Evolutionary conservation across 495 filamentous ascomycete genomes (phyloP), one percentile per base, ranked within the genome.

Genomic region (Aspergillus cristatus): DNA sequence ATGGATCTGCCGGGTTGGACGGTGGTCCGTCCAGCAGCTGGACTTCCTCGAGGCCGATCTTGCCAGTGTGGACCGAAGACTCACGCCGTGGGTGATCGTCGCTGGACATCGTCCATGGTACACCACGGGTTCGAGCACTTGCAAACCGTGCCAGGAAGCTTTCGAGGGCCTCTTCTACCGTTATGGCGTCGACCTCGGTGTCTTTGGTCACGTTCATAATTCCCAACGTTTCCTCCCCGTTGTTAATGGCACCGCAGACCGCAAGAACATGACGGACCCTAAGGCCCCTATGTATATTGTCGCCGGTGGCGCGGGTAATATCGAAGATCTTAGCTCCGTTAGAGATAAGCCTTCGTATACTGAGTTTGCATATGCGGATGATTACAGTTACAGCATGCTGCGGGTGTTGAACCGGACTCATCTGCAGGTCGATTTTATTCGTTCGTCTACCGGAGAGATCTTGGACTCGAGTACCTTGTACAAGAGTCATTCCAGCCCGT

Each of bases 61-160:
- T 15, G 56, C 54, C n/a, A 53, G 48, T 16, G 51, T 74, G 30
- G 62, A 75, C 45, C 65, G 71, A 34, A 47, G 28, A 20, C 63
- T 63, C 52, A 75, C 69, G 4, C 67, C 73, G 0, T 76, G 74
- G 74, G 47, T 76, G 3, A 48, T 79, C 26, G 67, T 73, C 26
- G 74, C 65, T 34, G 71, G 73, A 36, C 75, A 79, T 46, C 51
- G 75, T 3, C 75, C 75, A 1, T 76, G 74, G 74, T 79, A 79
- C 28, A 54, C 60, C 7, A 50, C 42, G 37, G 54, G 45, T 34
- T 55, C 56, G 14, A 49, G 50, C 8, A 77, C 74, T 58, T 47
- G 43, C 46, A 47, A 60, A 17, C 62, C 70, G 50, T 49, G 58
- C 16, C 53, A 71, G 30, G 46, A 41, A 14, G 72, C 70, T 5